phyloP scores from a whole-genome alignment of 2,329 filamentous ascomycete species.

The Nemania sp. region DNA sequence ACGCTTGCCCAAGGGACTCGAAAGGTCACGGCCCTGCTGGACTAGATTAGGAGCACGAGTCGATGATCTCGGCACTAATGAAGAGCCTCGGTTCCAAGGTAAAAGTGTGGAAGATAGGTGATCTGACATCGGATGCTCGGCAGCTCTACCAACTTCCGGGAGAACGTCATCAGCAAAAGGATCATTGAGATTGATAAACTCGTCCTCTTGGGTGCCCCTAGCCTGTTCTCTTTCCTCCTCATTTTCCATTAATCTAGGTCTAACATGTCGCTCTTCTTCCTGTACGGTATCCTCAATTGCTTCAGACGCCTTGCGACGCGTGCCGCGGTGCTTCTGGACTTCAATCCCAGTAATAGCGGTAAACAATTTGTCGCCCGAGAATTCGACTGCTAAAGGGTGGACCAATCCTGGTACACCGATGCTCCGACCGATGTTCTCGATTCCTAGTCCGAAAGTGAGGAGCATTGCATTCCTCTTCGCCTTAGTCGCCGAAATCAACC shows the following conservation, averaged over 20 bases:
- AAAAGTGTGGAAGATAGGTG: slow-evolving; percentile 65
- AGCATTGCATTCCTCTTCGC: slow-evolving; percentile 58
- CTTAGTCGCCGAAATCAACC: slow-evolving; percentile 50
- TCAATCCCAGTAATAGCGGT: slow-evolving; percentile 54
- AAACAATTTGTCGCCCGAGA: slow-evolving; percentile 59
- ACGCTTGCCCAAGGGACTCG: slow-evolving; percentile 56
- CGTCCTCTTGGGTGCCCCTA: slow-evolving; percentile 43
- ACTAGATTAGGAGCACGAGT: slow-evolving; percentile 56
- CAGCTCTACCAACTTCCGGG: slow-evolving; percentile 61
- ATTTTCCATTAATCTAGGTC: slow-evolving; percentile 50
- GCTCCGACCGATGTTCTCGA: slow-evolving; percentile 53
- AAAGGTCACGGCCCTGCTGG: slow-evolving; percentile 56
- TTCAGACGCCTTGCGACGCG: slow-evolving; percentile 58
- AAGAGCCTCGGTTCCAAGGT: slow-evolving; percentile 66
- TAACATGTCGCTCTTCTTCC: slow-evolving; percentile 54
- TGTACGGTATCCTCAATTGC: slow-evolving; percentile 57
- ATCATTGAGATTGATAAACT: slow-evolving; percentile 41
- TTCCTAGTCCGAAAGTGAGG: slow-evolving; percentile 56
- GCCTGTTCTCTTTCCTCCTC: slow-evolving; percentile 39
- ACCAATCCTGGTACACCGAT: slow-evolving; percentile 47
- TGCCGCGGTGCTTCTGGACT: slow-evolving; percentile 39
- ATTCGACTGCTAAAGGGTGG: slow-evolving; percentile 62
- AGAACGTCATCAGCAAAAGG: slow-evolving; percentile 35
- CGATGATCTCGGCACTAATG: slow-evolving; percentile 61
- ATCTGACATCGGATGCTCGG: slow-evolving; percentile 74